These are phyloP conservation scores for Mycena albidolilacea DNA, from an alignment of 768 basidiomycete species.

Conservation along the genomic window DNA sequence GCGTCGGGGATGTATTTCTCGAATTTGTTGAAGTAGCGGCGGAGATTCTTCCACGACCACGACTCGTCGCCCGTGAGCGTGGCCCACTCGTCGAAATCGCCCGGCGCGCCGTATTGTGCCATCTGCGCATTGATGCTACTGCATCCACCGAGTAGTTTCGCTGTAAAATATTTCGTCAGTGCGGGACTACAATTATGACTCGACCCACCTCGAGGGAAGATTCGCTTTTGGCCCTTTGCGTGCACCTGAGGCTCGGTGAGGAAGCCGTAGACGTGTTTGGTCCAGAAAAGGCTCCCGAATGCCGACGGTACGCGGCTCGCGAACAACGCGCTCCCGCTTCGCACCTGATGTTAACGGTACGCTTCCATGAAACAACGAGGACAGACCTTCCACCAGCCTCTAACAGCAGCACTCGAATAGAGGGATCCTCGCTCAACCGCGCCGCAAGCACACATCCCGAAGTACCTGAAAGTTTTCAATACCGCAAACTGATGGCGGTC, in stretches of 20 bases:
- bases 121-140: constrained; percentile 70
- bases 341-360: not conserved
- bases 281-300: constrained; percentile 58
- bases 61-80: constrained; percentile 65
- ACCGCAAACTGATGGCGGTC: not conserved
- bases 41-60: constrained; percentile 74
- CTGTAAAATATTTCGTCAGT: constrained; percentile 48
- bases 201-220: constrained; percentile 75
- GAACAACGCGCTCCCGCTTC: constrained; percentile 60
- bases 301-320: constrained; percentile 62
- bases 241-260: constrained; percentile 70
- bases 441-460: constrained; percentile 75
- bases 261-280: constrained; percentile 67
- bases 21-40: constrained; percentile 75
- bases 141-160: constrained; percentile 81
- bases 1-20: constrained; percentile 70
- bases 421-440: constrained; percentile 69
- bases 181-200: not conserved
- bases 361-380: not conserved
- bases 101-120: constrained; percentile 78
- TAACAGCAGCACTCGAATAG: constrained; percentile 67
- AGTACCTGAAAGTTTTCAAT: constrained; percentile 58
- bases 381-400: constrained; percentile 74
- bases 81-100: constrained; percentile 82
- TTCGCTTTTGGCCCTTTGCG: constrained; percentile 62